Percentiles rank a stretch among this genome's conserved stretches.
Evolutionary conservation across 1,284 basidiomycete species (phyloP).

Genomic region (Irpex lacteus): DNA sequence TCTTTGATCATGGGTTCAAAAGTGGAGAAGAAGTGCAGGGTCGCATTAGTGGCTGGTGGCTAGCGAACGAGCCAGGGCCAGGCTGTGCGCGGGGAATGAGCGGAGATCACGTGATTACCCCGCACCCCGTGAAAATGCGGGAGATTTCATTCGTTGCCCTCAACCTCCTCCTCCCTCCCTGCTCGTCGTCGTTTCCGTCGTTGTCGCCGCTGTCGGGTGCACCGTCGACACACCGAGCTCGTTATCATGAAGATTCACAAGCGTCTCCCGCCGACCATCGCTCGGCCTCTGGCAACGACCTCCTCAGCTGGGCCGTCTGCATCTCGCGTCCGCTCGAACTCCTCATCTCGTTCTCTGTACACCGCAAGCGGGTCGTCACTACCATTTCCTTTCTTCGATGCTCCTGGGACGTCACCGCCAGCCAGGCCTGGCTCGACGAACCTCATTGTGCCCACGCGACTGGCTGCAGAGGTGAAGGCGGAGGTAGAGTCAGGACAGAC

Average conservation of each 20-base stretch:
- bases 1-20: too few species aligned
- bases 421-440: slow-evolving; percentile 38
- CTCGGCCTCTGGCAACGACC: slow-evolving; percentile 27
- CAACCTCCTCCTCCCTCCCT: background rate
- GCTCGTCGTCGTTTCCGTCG: slow-evolving; percentile 8
- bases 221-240: background rate
- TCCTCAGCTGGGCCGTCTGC: slow-evolving; percentile 26
- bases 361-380: slow-evolving; percentile 29
- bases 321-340: slow-evolving; percentile 45
- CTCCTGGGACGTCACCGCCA: slow-evolving; percentile 29
- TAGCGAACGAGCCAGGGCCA: background rate
- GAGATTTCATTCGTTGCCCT: background rate
- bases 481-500: slow-evolving; percentile 37
- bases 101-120: slow-evolving; percentile 1
- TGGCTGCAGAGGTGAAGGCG: slow-evolving; percentile 43
- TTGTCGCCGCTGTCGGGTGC: slow-evolving; percentile 5
- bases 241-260: slow-evolving; percentile 54
- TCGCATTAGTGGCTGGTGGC: background rate
- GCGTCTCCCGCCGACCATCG: slow-evolving; percentile 47
- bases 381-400: slow-evolving; percentile 47
- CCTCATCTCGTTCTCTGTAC: slow-evolving; percentile 40
- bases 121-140: background rate
- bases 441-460: slow-evolving; percentile 39
- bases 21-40: too few species aligned
- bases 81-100: background rate